Conservation (phyloP, 306 rosid genomes). For the Comarum palustre region DNA sequence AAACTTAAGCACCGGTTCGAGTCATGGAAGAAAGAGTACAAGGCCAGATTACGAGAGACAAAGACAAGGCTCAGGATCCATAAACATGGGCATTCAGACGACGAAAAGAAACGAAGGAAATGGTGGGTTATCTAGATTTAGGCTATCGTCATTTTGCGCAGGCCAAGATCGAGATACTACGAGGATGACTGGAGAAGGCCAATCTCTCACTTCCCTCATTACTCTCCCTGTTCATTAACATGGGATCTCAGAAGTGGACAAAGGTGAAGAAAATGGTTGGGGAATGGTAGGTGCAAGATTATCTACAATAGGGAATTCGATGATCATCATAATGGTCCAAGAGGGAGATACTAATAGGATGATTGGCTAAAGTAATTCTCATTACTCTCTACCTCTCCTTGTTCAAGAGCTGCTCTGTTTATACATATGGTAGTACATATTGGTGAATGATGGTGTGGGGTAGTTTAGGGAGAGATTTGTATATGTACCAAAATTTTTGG, state of each 20-base stretch:
- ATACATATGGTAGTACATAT: conserved; percentile 19
- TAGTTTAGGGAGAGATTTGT: conserved; percentile 39
- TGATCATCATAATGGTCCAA: conserved; percentile 14
- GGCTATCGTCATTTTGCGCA: conserved; percentile 9
- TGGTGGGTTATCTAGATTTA: conserved; percentile 63
- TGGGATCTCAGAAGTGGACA: conserved; percentile 54
- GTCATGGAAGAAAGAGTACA: conserved; percentile 89
- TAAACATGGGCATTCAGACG: conserved; percentile 48
- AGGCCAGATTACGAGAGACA: conserved; percentile 54
- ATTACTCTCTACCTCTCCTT: conserved; percentile 25
- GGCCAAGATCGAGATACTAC: conserved; percentile 23
- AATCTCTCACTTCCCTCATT: conserved; percentile 20
- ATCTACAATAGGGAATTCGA: conserved; percentile 20
- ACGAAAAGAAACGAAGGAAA: conserved; percentile 53
- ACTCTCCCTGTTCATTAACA: conserved; percentile 28
- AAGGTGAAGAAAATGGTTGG: conserved; percentile 71
- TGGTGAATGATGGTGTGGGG: conserved; percentile 21
- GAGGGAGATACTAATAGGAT: conserved; percentile 24
- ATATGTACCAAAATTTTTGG: conserved; percentile 45
- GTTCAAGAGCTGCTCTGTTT: conserved; percentile 24
- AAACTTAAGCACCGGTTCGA: conserved; percentile 63
- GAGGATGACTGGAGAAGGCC: conserved; percentile 24
- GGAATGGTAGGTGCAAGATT: conserved; percentile 54
- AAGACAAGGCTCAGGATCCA: conserved; percentile 59
- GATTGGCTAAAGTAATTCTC: conserved; percentile 20